A percentile compares a stretch with the other conserved stretches of the same genome.
Evolutionary conservation across 2,329 filamentous ascomycete species (phyloP).

Genomic region (Sporothrix globosa): DNA sequence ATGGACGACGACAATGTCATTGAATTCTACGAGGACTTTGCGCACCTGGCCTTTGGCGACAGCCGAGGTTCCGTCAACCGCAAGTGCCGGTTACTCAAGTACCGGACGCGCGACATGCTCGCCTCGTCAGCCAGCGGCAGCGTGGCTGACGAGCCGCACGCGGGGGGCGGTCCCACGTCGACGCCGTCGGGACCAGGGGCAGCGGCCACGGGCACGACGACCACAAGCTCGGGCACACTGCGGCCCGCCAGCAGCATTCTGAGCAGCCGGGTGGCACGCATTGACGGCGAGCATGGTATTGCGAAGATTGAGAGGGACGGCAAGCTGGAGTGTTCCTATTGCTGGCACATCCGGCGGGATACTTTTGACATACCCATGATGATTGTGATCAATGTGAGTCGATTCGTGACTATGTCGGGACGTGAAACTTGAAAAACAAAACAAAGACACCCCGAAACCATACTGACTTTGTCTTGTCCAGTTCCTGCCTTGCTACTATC

Average conservation of each 20-base stretch:
- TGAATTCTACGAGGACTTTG: constrained; percentile 95
- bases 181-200: neutral
- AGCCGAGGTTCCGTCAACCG: constrained; percentile 82
- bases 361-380: constrained; percentile 98
- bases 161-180: constrained; percentile 41
- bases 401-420: neutral
- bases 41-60: constrained; percentile 88
- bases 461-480: constrained; percentile 39
- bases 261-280: constrained; percentile 63
- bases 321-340: constrained; percentile 92
- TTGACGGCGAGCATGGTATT: constrained; percentile 76
- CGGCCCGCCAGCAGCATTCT: constrained; percentile 52
- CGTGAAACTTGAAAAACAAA: too few relatives aligned
- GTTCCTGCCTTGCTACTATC: constrained; percentile 64
- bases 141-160: constrained; percentile 28
- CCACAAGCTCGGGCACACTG: constrained; percentile 44
- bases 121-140: constrained; percentile 45
- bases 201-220: neutral
- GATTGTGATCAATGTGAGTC: constrained; percentile 94
- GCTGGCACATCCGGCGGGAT: constrained; percentile 95
- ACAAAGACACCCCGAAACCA: neutral
- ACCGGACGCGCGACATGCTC: constrained; percentile 71
- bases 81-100: constrained; percentile 85
- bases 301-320: constrained; percentile 82
- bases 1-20: constrained; percentile 92